Base-by-base conservation (phyloP, 352 stramenopile genomes). In the Aphanomyces astaci region DNA sequence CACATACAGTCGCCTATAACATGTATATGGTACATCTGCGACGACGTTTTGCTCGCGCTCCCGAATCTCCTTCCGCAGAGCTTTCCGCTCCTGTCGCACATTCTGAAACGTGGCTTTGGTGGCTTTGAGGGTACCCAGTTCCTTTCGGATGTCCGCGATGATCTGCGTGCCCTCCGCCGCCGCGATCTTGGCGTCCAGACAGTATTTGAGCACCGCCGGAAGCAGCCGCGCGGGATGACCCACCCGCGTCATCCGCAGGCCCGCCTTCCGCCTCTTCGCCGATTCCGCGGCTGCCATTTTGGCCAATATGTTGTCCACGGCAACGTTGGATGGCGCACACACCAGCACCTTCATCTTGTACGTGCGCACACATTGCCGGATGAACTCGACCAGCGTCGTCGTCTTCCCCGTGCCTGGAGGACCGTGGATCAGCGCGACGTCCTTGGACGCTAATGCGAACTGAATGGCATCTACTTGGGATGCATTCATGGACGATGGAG, bases 231-330 rank as follows among this genome's bases (percentile, higher is more conserved):
- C 96, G 13, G 96, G 96, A 77, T 99, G 97, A 2, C 97, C 96
- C 11, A 99, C 73, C 30, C 85, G 80, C 27, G 75, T 88, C 17
- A 94, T 66, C 28, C 57, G 55, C 5, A 94, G 59, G n/a, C n/a
- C n/a, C n/a, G n/a, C n/a, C 46, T 77, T 78, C 2, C 36, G 15
- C 36, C 15, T 43, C 15, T 43, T 43, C 36, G 36, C 7, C 2
- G 39, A 39, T 28, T 33, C 25, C 22, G 76, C 73, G 28, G 59
- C 75, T 2, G 95, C 88, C 0, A 99, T 68, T 45, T 96, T 94
- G 75, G 98, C 93, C 39, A 99, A 76, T 7, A 99, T 84, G 75
- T 99, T 99, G 79, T 99, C 97, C 15, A 99, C 97, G 2, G 96
- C 96, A 39, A 99, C 96, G 79, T 99, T 99, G 48, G 94, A 99